Evolutionary conservation across 441 rosid species (phyloP), one percentile per base, ranked within the genome.

Genomic region (Kokia cookei): DNA sequence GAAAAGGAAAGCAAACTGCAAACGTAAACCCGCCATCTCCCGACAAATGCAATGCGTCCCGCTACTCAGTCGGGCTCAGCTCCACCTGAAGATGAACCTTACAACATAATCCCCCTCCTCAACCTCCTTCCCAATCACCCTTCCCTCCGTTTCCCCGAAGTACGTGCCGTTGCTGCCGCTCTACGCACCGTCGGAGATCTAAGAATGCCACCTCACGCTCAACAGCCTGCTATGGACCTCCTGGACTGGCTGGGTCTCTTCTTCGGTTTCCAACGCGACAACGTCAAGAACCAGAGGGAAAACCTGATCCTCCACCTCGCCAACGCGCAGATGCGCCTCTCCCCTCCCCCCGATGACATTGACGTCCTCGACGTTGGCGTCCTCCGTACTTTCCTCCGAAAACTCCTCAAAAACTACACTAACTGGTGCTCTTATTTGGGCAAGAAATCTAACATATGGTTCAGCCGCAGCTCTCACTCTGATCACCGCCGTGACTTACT

Each of bases 201-300:
- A 26, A 29, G 63, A 26, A 58, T 24, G 35, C 37, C 63, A 24
- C 63, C 63, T 12, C 29, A 58, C 5, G 63, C 63, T 58, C 63
- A 58, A 26, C 63, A 24, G 29, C 63, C 63, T 4, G 11, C 37
- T 2, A 58, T 58, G 37, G 63, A 58, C 37, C 63, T 58, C n/a
- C 37, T 58, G 5, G 63, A 58, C 37, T 58, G 63, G 63, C 63
- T 58, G 14, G 63, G 37, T 58, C 63, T 58, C n/a, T 58, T 58
- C 63, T 58, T 58, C 37, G 63, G 63, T 26, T 58, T 58, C 37
- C 63, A 58, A 12, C 37, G 29, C 37, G 37, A 26, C 63, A 58
- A 58, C 63, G 63, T 58, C 63, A 58, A 32, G 35, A 58, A 58
- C 37, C 63, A 58, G 63, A 58, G 63, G n/a, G 63, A 58, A 58